Percentiles rank a stretch among this genome's conserved stretches.
Evolutionary conservation across 2,329 filamentous ascomycete species (phyloP).

Genomic region (Moelleriella libera): DNA sequence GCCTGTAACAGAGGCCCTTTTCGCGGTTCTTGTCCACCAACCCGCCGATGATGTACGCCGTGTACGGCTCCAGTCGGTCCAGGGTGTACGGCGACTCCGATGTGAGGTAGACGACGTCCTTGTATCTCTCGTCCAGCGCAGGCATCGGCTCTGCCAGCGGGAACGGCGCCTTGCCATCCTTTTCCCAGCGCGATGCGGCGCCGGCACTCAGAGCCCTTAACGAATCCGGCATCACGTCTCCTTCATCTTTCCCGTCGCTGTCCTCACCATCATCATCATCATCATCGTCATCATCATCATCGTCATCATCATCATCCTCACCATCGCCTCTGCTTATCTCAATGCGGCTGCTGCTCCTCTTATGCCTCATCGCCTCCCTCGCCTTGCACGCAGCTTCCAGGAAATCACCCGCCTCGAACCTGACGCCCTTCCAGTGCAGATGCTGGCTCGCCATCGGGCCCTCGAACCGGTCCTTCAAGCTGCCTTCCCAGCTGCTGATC

Average conservation of each 20-base stretch:
- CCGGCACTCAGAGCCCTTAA: neutral
- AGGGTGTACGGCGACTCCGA: conserved; percentile 84
- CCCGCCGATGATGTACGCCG: conserved; percentile 84
- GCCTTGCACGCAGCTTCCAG: conserved; percentile 51
- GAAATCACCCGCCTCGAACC: conserved; percentile 63
- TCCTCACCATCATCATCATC: too few species aligned
- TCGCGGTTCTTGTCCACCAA: conserved; percentile 93
- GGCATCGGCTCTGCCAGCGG: conserved; percentile 19
- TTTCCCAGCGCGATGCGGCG: conserved; percentile 9
- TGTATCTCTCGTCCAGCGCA: conserved; percentile 16
- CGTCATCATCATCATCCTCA: neutral
- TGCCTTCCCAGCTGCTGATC: conserved; percentile 65
- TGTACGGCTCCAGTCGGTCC: conserved; percentile 70
- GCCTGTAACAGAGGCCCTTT: conserved; percentile 84
- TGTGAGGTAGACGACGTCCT: conserved; percentile 67
- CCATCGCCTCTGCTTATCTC: conserved; percentile 45
- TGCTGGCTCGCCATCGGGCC: conserved; percentile 58
- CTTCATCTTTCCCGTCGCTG: too few species aligned
- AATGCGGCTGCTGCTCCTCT: conserved; percentile 15
- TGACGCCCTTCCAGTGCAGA: conserved; percentile 64
- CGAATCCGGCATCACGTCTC: neutral
- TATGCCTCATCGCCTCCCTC: conserved; percentile 46
- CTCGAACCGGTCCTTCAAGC: conserved; percentile 67
- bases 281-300: too few species aligned
- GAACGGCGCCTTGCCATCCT: conserved; percentile 17